Conservation (phyloP, 352 stramenopile genomes). For the Phytophthora fragariaefolia region DNA sequence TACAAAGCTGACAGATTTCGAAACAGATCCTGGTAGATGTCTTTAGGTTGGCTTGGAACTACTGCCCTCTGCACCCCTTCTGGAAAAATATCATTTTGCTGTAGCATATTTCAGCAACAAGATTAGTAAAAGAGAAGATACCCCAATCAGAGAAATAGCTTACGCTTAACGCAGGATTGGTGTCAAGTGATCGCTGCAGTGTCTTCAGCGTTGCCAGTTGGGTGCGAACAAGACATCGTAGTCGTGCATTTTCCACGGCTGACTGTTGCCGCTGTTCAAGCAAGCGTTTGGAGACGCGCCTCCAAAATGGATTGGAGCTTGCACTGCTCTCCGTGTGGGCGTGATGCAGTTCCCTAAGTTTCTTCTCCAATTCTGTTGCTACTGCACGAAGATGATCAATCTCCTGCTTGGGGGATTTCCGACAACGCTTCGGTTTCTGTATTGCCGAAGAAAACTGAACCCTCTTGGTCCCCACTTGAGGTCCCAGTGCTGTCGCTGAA, state of each 20-base stretch:
- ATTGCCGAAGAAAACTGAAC: background rate
- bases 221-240: constrained; percentile 48
- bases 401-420: constrained; percentile 53
- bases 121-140: background rate
- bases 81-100: constrained; percentile 35
- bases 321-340: constrained; percentile 26
- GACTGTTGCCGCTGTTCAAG: constrained; percentile 48
- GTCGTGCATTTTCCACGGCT: constrained; percentile 49
- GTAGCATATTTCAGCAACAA: background rate
- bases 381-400: constrained; percentile 48
- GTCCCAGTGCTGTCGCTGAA: background rate
- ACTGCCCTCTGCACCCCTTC: background rate
- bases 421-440: constrained; percentile 31
- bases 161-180: constrained; percentile 15
- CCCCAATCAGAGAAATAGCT: background rate
- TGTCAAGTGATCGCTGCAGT: constrained; percentile 36
- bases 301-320: constrained; percentile 48
- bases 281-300: constrained; percentile 46
- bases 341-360: constrained; percentile 46
- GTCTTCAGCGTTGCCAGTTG: constrained; percentile 37
- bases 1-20: constrained; percentile 42
- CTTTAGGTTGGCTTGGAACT: constrained; percentile 13
- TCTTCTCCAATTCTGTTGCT: constrained; percentile 43
- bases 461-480: constrained; percentile 11
- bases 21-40: constrained; percentile 48